Conservation (phyloP, 1,139 yeast genomes). For the Yamadazyma dendronema region DNA sequence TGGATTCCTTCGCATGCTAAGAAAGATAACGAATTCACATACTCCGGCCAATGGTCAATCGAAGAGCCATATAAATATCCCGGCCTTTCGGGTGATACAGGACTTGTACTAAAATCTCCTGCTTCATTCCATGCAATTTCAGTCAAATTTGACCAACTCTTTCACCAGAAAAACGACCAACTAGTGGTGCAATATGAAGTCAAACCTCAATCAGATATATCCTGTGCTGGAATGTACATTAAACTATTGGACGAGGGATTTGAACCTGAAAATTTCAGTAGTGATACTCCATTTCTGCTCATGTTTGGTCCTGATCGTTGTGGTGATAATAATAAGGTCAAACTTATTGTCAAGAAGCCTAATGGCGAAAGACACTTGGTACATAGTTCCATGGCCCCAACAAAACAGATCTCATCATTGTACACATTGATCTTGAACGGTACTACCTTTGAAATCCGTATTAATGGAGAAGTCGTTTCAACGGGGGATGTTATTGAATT, state of each 20-base stretch:
- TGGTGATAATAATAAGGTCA: conserved; percentile 76
- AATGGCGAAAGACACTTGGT: conserved; percentile 69
- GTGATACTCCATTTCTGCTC: conserved; percentile 71
- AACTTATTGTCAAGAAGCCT: conserved; percentile 64
- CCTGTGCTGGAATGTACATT: conserved; percentile 87
- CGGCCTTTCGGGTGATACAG: conserved; percentile 64
- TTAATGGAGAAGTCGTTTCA: conserved; percentile 71
- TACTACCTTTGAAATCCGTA: conserved; percentile 72
- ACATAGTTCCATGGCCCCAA: conserved; percentile 65
- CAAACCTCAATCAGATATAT: conserved; percentile 71
- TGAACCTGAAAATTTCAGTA: conserved; percentile 38
- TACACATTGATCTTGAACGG: conserved; percentile 73
- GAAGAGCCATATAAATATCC: conserved; percentile 52
- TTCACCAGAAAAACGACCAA: conserved; percentile 57
- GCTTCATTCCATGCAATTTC: conserved; percentile 84
- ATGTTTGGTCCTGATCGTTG: conserved; percentile 97
- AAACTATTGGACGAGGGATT: conserved; percentile 60
- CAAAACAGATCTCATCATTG: conserved; percentile 56
- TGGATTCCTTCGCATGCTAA: conserved; percentile 68
- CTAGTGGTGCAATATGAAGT: conserved; percentile 88
- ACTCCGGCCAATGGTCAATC: conserved; percentile 72
- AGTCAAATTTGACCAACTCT: conserved; percentile 50
- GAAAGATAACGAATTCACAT: conserved; percentile 37
- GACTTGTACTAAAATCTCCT: conserved; percentile 69
- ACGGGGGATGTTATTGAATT: conserved; percentile 62